Evolutionary conservation across 2,329 filamentous ascomycete genomes (phyloP), one percentile per base, ranked within the genome.

Genomic region (Talaromyces sp.): DNA sequence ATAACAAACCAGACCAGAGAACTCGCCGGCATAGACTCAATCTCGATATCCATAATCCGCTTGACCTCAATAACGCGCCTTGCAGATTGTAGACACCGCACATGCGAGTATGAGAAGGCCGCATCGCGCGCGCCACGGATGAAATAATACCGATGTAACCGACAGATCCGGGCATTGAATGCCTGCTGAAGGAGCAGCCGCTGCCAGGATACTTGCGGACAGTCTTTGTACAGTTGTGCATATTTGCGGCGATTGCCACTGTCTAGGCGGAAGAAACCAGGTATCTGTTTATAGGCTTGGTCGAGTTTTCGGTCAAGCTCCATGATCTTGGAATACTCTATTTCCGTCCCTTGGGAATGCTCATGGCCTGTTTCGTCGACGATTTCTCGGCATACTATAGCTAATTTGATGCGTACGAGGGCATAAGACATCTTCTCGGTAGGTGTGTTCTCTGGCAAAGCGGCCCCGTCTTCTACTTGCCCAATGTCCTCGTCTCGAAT

Each of bases 351-450:
- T 8, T 68, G 64, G 0, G 72, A 56, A 42, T 70, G 64, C 14
- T 70, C 67, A 9, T 71, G 60, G 5, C 71, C 69, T 2, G 67
- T 70, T 12, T 68, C 64, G 56, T 82, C 79, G 2, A 77, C 69
- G 2, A 81, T 72, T 7, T 72, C 68, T 3, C 79, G 74, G 52
- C 76, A 79, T 4, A 77, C 65, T 36, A 74, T 69, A 14, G 74
- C 75, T 9, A 82, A 66, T 31, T 72, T 74, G n/a, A 80, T 69
- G 0, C 80, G 74, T 36, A 76, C 70, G 5, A 81, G 67, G 28
- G 75, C 77, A 61, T 80, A 82, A 6, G 78, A 77, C 76, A 80
- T 81, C 12, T 69, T 67, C 0, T 79, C 81, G 8, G 78, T 77
- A 14, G 74, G 69, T 2, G 70, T 69, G 0, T 72, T 57, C 1